Conservation (phyloP, 371 early-diverging fungal genomes). For the Mortierella sp. region DNA sequence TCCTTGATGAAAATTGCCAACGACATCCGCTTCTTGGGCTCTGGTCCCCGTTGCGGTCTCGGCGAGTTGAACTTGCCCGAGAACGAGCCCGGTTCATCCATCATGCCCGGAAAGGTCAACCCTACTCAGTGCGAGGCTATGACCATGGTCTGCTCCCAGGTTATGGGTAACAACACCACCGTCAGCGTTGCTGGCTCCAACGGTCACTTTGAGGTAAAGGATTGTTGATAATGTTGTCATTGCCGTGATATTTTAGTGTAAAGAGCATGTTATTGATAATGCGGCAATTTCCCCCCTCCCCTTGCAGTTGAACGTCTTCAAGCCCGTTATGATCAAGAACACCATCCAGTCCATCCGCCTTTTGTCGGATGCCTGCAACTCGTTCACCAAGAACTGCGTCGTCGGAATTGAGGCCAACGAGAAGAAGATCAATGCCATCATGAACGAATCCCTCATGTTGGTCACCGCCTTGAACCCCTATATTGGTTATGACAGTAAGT, state of each 20-base stretch:
- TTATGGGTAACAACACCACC: conserved; percentile 96
- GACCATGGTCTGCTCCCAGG: conserved; percentile 98
- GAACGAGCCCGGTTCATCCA: conserved; percentile 98
- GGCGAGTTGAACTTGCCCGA: conserved; percentile 95
- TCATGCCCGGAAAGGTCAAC: conserved; percentile 99
- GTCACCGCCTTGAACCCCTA: conserved; percentile 94
- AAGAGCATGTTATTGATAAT: background rate
- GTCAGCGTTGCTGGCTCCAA: conserved; percentile 91
- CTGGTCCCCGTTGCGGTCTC: conserved; percentile 97
- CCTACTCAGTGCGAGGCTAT: conserved; percentile 98
- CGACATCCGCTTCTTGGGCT: conserved; percentile 90
- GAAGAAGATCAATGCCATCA: conserved; percentile 83
- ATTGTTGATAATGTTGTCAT: too few species aligned
- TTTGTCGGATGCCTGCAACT: conserved; percentile 84
- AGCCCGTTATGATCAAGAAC: conserved; percentile 96
- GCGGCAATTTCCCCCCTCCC: background rate
- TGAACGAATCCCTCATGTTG: conserved; percentile 91
- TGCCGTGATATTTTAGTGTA: background rate
- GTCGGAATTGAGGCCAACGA: conserved; percentile 93
- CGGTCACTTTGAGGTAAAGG: conserved; percentile 92
- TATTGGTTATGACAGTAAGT: conserved; percentile 77
- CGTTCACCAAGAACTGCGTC: conserved; percentile 94
- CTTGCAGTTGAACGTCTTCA: conserved; percentile 92
- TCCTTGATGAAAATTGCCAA: conserved; percentile 98
- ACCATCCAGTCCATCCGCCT: conserved; percentile 91